Conservation (phyloP, 2,329 filamentous ascomycete genomes). For the Dactylellina leptospora region DNA sequence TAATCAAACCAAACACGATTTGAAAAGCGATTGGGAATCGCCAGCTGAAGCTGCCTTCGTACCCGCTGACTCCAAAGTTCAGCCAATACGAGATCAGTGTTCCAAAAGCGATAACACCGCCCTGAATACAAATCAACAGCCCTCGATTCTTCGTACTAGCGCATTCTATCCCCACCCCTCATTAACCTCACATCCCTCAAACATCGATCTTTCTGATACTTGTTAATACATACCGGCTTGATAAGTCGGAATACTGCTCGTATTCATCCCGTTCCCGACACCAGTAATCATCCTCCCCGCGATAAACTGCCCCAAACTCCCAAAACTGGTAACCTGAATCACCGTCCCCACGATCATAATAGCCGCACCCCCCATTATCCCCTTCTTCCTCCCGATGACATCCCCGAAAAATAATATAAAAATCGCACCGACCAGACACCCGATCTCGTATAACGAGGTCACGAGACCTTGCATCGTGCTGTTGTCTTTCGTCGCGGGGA, state of each 20-base stretch:
- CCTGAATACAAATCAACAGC: slow-evolving; percentile 69
- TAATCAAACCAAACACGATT: slow-evolving; percentile 69
- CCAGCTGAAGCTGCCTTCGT: slow-evolving; percentile 65
- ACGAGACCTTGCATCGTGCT: slow-evolving; percentile 62
- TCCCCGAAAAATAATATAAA: slow-evolving; percentile 67
- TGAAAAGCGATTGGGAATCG: slow-evolving; percentile 71
- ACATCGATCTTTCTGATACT: too few species aligned
- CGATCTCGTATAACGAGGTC: slow-evolving; percentile 58
- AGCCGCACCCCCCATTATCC: slow-evolving; percentile 68
- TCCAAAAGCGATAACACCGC: slow-evolving; percentile 63
- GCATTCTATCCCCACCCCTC: slow-evolving; percentile 40
- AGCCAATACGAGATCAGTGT: slow-evolving; percentile 69
- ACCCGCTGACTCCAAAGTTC: slow-evolving; percentile 66
- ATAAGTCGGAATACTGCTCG: slow-evolving; percentile 64
- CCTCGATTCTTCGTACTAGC: slow-evolving; percentile 67
- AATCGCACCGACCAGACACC: slow-evolving; percentile 67
- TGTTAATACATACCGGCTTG: slow-evolving; percentile 63
- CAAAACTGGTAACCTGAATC: slow-evolving; percentile 67
- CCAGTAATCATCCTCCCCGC: slow-evolving; percentile 67
- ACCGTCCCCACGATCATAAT: slow-evolving; percentile 70
- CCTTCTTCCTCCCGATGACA: slow-evolving; percentile 67
- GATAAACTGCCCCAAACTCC: slow-evolving; percentile 66
- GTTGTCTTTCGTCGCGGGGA: slow-evolving; percentile 62
- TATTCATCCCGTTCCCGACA: slow-evolving; percentile 66
- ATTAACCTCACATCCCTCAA: too few species aligned